phyloP scores from a whole-genome alignment of 208 protist genomes.

The Porcisia hertigi region DNA sequence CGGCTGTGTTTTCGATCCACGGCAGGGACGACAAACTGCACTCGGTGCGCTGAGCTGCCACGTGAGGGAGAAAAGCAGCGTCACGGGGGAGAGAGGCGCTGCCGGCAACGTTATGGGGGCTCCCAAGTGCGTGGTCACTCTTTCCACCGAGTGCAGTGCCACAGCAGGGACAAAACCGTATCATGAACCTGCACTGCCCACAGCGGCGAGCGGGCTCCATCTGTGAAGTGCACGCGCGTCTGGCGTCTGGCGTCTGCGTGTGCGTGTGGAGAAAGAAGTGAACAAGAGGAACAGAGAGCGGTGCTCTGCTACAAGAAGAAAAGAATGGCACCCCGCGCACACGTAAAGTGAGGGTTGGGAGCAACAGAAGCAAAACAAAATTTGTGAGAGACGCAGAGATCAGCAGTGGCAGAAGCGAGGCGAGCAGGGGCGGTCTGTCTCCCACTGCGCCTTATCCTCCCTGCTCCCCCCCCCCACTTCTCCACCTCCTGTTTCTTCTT shows the following conservation, averaged over 20 bases:
- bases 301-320: background rate
- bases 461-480: background rate
- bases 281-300: no score
- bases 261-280: background rate
- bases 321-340: background rate
- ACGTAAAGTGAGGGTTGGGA: background rate
- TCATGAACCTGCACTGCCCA: slow-evolving; percentile 16
- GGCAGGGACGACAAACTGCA: background rate
- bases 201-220: slow-evolving; percentile 2
- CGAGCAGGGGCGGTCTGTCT: no score
- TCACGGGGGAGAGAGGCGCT: background rate
- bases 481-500: background rate
- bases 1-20: background rate
- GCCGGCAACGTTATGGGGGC: background rate
- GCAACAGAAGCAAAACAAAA: background rate
- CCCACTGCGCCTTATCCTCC: background rate
- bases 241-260: no score
- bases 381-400: background rate
- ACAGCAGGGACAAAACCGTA: slow-evolving; percentile 41
- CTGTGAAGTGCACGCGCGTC: background rate
- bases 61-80: background rate
- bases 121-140: background rate
- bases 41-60: background rate
- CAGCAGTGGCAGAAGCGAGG: background rate
- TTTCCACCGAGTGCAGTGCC: slow-evolving; percentile 14